Evolutionary conservation across 805 yeast genomes (phyloP).

Genomic region (Vanderwaltozyma yarrowii): DNA sequence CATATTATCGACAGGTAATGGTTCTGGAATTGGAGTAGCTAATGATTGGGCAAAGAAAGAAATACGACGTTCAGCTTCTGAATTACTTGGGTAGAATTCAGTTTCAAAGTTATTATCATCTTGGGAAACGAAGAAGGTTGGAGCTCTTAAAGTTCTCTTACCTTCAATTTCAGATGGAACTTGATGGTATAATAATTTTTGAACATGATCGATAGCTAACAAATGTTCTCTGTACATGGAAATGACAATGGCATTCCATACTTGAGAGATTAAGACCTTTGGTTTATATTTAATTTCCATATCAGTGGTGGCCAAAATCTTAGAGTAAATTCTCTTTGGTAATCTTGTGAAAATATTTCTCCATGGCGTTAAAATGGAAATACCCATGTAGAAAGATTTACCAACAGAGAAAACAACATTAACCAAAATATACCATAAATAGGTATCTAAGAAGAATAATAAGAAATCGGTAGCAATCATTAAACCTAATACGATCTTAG

Average conservation of each 20-base stretch:
- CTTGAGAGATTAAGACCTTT: slow-evolving; percentile 93
- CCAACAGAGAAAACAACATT: slow-evolving; percentile 95
- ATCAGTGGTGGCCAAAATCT: slow-evolving; percentile 94
- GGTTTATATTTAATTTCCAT: slow-evolving; percentile 99
- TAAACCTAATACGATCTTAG: slow-evolving; percentile 80
- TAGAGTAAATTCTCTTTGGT: slow-evolving; percentile 98
- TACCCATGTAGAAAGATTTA: slow-evolving; percentile 97
- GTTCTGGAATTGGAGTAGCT: slow-evolving; percentile 98
- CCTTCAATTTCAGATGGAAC: slow-evolving; percentile 98
- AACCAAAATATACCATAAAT: slow-evolving; percentile 95
- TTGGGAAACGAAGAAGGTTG: slow-evolving; percentile 96
- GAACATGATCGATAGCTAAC: slow-evolving; percentile 96
- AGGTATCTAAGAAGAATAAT: slow-evolving; percentile 96
- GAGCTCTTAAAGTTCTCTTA: slow-evolving; percentile 95
- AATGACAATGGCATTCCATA: slow-evolving; percentile 98
- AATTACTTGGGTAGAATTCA: slow-evolving; percentile 92
- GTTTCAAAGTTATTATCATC: slow-evolving; percentile 91
- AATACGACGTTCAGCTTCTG: slow-evolving; percentile 99
- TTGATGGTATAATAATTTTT: slow-evolving; percentile 93
- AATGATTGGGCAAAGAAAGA: slow-evolving; percentile 98
- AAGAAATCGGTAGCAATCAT: slow-evolving; percentile 89
- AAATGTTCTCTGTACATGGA: slow-evolving; percentile 99
- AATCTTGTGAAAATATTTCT: slow-evolving; percentile 95
- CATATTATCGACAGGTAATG: slow-evolving; percentile 98
- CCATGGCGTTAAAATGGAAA: slow-evolving; percentile 98